phyloP scores from a whole-genome alignment of 768 basidiomycete species.

The Polyporus arcularius region DNA sequence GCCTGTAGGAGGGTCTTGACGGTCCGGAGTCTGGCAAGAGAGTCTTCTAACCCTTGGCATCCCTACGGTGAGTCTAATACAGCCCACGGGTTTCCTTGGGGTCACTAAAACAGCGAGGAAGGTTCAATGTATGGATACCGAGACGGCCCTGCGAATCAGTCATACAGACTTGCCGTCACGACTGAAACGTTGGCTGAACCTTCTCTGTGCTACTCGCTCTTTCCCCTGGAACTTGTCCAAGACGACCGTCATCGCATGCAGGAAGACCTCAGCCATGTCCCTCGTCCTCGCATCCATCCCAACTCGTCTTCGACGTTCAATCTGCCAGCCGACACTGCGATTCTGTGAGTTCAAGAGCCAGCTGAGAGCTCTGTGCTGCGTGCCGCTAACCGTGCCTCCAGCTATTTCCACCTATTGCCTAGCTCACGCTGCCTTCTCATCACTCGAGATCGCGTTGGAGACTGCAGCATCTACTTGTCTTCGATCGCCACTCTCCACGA shows the following conservation, averaged over 20 bases:
- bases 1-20: background rate
- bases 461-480: conserved; percentile 44
- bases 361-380: no score
- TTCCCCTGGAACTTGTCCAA: conserved; percentile 34
- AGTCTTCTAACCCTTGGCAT: no score
- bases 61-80: no score
- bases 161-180: background rate
- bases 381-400: conserved; percentile 10
- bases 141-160: background rate
- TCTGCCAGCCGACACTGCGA: conserved; percentile 28
- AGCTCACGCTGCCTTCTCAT: conserved; percentile 45
- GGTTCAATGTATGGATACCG: no score
- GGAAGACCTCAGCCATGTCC: conserved; percentile 35
- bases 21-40: no score
- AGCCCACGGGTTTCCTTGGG: no score
- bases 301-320: conserved; percentile 23
- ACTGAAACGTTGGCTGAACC: background rate
- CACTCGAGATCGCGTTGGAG: conserved; percentile 35
- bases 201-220: conserved; percentile 33
- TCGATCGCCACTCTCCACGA: conserved; percentile 30
- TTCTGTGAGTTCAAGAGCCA: no score
- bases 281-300: conserved; percentile 30
- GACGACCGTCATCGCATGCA: conserved; percentile 40
- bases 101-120: no score
- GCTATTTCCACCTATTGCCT: conserved; percentile 43